Base-by-base conservation (phyloP, 2,329 filamentous ascomycete genomes). In the Bipolaris gigantea region DNA sequence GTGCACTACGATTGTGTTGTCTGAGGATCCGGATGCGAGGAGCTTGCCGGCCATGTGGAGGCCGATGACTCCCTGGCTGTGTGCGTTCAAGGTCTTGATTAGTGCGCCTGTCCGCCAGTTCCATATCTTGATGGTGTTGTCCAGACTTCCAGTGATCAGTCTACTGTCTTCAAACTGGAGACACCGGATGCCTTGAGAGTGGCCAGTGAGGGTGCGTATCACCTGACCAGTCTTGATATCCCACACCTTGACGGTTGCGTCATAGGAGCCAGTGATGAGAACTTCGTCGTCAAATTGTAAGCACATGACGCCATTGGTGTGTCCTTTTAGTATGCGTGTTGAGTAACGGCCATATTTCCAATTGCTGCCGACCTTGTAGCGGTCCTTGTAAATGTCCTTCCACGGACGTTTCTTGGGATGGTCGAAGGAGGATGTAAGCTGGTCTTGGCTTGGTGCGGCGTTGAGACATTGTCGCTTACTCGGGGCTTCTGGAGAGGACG, bases 301-400 rank as follows among this genome's bases (percentile, higher is more conserved):
- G 63, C 85, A 87, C 83, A 88, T 94, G 55, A 94, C 86, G 35
- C 93, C 93, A 70, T 97, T 97, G 10, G 85, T 87, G 74, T 97
- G 88, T 1, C 92, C 93, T 63, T 87, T 88, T 74, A 99, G 91
- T 11, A 89, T 85, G 70, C 88, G 92, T 62, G 90, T 88, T 6
- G 87, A 87, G 76, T 89, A 97, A 34, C 93, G 86, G 4, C 94
- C 93, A 60, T 96, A 92, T 73, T 96, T 96, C 94, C 94, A 99
- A 73, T 97, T 97, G 56, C 88, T 94, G 47, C 94, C 93, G 43
- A 99, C 92, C 73, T 93, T 94, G 81, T 93, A 97, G 15, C 90
- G 85, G 73, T 97, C 93, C 60, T 91, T 89, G 78, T 99, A 99
- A 1, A 99, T 90, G 57, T 96, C 92, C 75, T 99, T 99, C 94